Percentiles rank a stretch among this genome's conserved stretches.
Evolutionary conservation across 805 yeast species (phyloP).

Genomic region (Yarrowia hollandica): DNA sequence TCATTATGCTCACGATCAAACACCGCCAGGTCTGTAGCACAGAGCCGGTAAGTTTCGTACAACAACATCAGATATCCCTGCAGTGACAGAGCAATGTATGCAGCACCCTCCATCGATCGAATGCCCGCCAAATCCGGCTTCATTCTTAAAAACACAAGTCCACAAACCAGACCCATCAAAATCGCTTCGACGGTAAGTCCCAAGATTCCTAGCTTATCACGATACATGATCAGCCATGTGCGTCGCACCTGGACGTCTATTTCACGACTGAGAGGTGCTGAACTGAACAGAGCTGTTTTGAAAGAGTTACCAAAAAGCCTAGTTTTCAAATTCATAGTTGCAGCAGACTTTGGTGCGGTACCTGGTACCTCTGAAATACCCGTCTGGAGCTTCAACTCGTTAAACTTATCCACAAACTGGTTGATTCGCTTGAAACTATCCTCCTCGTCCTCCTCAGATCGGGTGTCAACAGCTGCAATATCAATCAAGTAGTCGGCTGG

Average conservation of each 20-base stretch:
- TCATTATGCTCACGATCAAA: slow-evolving; percentile 72
- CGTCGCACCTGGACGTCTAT: slow-evolving; percentile 49
- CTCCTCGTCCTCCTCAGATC: slow-evolving; percentile 45
- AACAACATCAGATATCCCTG: slow-evolving; percentile 57
- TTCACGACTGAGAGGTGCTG: slow-evolving; percentile 49
- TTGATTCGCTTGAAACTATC: slow-evolving; percentile 43
- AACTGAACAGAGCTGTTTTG: slow-evolving; percentile 33
- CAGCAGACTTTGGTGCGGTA: slow-evolving; percentile 28
- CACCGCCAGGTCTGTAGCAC: slow-evolving; percentile 54
- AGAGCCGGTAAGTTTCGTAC: slow-evolving; percentile 60
- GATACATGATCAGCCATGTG: slow-evolving; percentile 47
- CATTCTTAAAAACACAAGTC: slow-evolving; percentile 76
- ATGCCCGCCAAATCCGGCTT: slow-evolving; percentile 56
- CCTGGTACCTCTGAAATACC: neutral
- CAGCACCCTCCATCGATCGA: slow-evolving; percentile 55
- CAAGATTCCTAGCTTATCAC: slow-evolving; percentile 54
- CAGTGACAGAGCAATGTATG: slow-evolving; percentile 55
- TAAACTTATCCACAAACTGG: slow-evolving; percentile 46
- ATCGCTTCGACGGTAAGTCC: slow-evolving; percentile 51
- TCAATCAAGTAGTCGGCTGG: slow-evolving; percentile 66
- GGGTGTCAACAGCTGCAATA: slow-evolving; percentile 55
- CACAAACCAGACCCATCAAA: slow-evolving; percentile 60
- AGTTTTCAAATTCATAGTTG: slow-evolving; percentile 30
- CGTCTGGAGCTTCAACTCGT: neutral
- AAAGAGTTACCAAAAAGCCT: neutral